These are phyloP conservation scores for Allomyces javanicus DNA, from an alignment of 192 early-diverging fungal genomes.

Conservation along the genomic window DNA sequence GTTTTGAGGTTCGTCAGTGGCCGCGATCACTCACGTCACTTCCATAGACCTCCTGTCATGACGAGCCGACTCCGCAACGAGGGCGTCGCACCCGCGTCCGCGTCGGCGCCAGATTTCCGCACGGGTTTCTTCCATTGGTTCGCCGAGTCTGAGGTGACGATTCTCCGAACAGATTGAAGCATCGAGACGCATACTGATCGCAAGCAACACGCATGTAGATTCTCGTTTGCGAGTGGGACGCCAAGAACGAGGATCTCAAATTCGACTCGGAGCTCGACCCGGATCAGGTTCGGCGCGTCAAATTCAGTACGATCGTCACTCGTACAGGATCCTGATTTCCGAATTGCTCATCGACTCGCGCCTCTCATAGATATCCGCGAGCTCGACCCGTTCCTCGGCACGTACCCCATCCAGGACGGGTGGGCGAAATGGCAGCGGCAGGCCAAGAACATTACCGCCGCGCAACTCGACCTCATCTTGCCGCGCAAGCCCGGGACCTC, in stretches of 20 bases:
- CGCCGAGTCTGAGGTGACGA: slow-evolving; percentile 30
- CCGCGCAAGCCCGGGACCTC: slow-evolving; percentile 23
- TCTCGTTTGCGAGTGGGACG: slow-evolving; percentile 62
- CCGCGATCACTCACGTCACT: slow-evolving; percentile 3
- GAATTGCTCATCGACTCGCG: neutral
- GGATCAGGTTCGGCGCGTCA: slow-evolving; percentile 17
- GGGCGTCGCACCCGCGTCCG: slow-evolving; percentile 3
- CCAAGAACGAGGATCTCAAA: slow-evolving; percentile 44
- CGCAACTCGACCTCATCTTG: slow-evolving; percentile 19
- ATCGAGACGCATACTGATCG: slow-evolving; percentile 6
- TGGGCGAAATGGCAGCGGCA: slow-evolving; percentile 61
- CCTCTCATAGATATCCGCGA: slow-evolving; percentile 40
- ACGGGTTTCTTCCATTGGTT: slow-evolving; percentile 64
- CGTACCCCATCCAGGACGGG: slow-evolving; percentile 48
- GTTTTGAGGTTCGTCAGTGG: slow-evolving; percentile 6
- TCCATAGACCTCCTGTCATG: slow-evolving; percentile 3
- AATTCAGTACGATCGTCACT: neutral
- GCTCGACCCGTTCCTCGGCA: slow-evolving; percentile 58
- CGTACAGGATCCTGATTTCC: too few relatives aligned
- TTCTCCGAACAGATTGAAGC: neutral
- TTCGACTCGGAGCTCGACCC: slow-evolving; percentile 28
- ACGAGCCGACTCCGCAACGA: neutral
- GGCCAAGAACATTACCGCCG: slow-evolving; percentile 40
- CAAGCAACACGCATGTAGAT: slow-evolving; percentile 25
- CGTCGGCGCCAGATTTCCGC: slow-evolving; percentile 26